These are phyloP conservation scores for Xylaria multiplex DNA, from an alignment of 2,329 filamentous ascomycete genomes.

Conservation along the genomic window DNA sequence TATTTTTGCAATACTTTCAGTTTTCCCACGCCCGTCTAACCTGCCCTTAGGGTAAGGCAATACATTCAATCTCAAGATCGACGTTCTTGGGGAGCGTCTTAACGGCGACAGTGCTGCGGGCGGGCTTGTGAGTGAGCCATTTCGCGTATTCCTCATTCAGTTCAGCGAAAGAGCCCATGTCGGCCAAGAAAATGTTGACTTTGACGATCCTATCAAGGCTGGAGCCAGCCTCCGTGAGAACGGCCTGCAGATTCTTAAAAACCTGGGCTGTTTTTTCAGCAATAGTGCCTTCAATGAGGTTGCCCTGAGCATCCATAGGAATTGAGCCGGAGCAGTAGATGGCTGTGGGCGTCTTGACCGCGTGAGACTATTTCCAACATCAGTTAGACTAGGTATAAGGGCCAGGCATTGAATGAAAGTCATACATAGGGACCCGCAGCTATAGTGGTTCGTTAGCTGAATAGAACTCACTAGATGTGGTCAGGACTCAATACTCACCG, in stretches of 20 bases:
- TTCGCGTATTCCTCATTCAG: slow-evolving; percentile 90
- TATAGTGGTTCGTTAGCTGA: slow-evolving; percentile 46
- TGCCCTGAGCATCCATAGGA: slow-evolving; percentile 68
- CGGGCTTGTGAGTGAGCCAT: slow-evolving; percentile 84
- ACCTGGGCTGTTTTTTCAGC: slow-evolving; percentile 70
- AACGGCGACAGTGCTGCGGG: slow-evolving; percentile 89
- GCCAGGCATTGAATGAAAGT: slow-evolving; percentile 25
- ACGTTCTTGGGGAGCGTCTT: slow-evolving; percentile 88
- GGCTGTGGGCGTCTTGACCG: slow-evolving; percentile 71
- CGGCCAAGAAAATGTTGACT: slow-evolving; percentile 88
- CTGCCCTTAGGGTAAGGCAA: slow-evolving; percentile 69
- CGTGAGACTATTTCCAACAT: slow-evolving; percentile 63
- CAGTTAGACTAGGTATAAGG: slow-evolving; percentile 22
- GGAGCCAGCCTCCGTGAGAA: slow-evolving; percentile 84
- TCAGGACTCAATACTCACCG: slow-evolving; percentile 57
- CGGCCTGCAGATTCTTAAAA: slow-evolving; percentile 82
- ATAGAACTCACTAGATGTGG: slow-evolving; percentile 21
- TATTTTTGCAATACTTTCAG: neutral
- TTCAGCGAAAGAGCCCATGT: slow-evolving; percentile 88
- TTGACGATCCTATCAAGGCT: slow-evolving; percentile 85
- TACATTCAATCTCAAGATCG: slow-evolving; percentile 89
- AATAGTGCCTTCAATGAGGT: slow-evolving; percentile 67
- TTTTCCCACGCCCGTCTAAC: neutral
- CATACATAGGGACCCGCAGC: slow-evolving; percentile 73
- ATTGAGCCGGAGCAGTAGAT: slow-evolving; percentile 80